Evolutionary conservation across 805 yeast species (phyloP), one percentile per base, ranked within the genome.

Genomic region (Kazachstania viticola): DNA sequence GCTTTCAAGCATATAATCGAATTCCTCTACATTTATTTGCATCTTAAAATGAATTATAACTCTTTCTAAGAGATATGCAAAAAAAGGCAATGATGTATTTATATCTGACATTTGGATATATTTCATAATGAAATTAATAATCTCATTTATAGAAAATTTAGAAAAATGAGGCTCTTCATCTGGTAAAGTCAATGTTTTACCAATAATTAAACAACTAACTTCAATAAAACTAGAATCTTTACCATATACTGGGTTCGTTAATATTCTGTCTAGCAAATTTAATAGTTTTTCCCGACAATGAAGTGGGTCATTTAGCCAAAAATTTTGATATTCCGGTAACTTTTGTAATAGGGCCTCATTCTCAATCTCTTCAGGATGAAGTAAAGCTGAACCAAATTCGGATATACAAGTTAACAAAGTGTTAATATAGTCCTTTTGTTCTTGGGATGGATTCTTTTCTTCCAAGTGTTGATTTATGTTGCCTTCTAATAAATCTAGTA

Each of bases 351-450:
- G 32, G 14, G 30, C 32, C 5, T 46, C 45, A 27, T 58, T 50
- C 5, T 51, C 47, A 8, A 48, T 41, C 2, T 61, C 57, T 16
- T 75, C 73, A 0, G 82, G 76, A 2, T 69, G 53, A 30, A 71
- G 71, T 46, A 79, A 53, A 0, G 85, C 83, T 34, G 75, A 77
- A 0, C 84, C 91, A 3, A 83, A 59, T 32, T 78, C 81, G n/a
- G 66, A 65, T 0, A 84, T 51, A 46, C 84, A 79, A 11, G 69
- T 57, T 17, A 82, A 52, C 28, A 81, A 54, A 16, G 85, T 75
- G 3, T 64, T 47, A 1, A 69, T 45, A 39, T 75, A 76, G 3
- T 69, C 73, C 3, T 55, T 40, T 21, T 61, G 60, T 19, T 49
- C 37, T 9, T 46, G 32, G 5, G 27, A 19, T 14, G 17, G 23